Evolutionary conservation across 768 basidiomycete species (phyloP).

Genomic region (Boletus reticuloceps): DNA sequence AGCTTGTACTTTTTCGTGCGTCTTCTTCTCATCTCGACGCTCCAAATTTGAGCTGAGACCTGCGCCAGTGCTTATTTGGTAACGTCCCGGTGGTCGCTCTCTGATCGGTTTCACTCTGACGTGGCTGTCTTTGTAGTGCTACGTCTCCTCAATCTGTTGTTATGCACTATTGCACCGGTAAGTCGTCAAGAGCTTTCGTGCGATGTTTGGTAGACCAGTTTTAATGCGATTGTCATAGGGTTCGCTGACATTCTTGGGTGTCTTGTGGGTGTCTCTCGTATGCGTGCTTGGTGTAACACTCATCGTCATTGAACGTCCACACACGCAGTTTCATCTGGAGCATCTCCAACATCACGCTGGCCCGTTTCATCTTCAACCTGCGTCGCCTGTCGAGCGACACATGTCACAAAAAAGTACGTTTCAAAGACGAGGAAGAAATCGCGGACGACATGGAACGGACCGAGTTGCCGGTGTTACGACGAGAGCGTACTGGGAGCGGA

Average conservation of each 20-base stretch:
- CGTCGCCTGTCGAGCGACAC: constrained; percentile 15
- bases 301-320: no score
- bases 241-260: constrained; percentile 18
- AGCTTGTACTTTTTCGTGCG: constrained; percentile 28
- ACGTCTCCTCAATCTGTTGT: constrained; percentile 20
- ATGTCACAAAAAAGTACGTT: neutral
- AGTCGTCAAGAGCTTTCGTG: neutral
- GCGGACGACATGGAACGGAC: neutral
- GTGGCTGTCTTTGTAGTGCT: constrained; percentile 8
- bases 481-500: neutral
- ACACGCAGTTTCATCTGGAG: constrained; percentile 36
- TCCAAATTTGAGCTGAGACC: neutral
- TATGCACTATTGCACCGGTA: constrained; percentile 23
- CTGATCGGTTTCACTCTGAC: neutral
- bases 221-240: constrained; percentile 6
- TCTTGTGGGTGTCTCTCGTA: constrained; percentile 15
- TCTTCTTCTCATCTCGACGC: neutral
- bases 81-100: neutral
- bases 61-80: constrained; percentile 26
- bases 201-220: neutral
- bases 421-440: neutral
- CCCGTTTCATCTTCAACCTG: constrained; percentile 34
- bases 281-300: neutral
- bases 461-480: constrained; percentile 5
- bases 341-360: constrained; percentile 29